Conservation (phyloP, 2,329 filamentous ascomycete genomes). For the Trichoderma sp. region DNA sequence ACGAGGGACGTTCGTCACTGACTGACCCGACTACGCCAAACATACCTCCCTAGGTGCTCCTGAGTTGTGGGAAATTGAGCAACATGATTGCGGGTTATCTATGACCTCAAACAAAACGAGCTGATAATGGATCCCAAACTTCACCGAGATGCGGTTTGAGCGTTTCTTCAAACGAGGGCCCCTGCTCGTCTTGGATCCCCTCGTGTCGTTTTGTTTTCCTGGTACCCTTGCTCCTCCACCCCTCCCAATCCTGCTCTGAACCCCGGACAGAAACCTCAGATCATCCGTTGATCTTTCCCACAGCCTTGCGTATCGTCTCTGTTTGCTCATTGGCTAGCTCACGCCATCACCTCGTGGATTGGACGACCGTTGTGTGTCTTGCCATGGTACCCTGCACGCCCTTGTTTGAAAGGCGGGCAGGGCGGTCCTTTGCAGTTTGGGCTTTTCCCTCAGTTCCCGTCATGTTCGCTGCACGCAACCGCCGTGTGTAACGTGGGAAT, state of each 20-base stretch:
- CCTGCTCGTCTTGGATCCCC: neutral
- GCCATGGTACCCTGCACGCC: neutral
- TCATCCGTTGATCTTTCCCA: slow-evolving; percentile 8
- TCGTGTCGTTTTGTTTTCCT: too few relatives aligned
- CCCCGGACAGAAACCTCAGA: neutral
- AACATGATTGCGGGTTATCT: too few relatives aligned
- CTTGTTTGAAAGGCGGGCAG: neutral
- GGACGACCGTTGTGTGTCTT: neutral
- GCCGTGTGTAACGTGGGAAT: neutral
- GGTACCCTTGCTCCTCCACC: neutral
- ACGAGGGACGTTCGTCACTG: slow-evolving; percentile 1
- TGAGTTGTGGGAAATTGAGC: too few relatives aligned
- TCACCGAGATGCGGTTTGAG: neutral
- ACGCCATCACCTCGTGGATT: neutral
- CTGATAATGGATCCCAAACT: neutral
- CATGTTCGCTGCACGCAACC: slow-evolving; percentile 19
- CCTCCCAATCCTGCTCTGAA: neutral
- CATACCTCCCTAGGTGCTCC: neutral
- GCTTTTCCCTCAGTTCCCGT: slow-evolving; percentile 3
- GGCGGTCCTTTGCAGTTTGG: neutral
- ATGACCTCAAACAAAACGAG: neutral
- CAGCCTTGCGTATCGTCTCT: neutral
- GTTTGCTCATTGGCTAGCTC: slow-evolving; percentile 7
- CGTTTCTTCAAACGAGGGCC: neutral
- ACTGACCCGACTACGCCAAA: neutral